Conservation (phyloP, 495 filamentous ascomycete species). For the Neurospora tetrasperma region DNA sequence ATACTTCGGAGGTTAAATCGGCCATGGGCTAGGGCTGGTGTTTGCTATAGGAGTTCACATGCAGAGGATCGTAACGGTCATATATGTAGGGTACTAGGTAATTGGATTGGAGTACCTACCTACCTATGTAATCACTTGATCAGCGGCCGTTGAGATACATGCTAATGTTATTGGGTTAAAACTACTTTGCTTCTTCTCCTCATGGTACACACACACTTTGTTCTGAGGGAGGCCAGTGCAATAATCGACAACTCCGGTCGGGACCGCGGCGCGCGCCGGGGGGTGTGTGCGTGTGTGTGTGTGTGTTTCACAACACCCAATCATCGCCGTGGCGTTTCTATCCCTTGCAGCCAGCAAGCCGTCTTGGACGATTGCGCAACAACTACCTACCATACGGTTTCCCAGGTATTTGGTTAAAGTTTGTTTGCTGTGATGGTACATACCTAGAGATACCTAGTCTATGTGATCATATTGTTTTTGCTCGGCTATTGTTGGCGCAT, state of each 20-base stretch:
- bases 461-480: background rate
- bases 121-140: background rate
- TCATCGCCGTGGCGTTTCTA: background rate
- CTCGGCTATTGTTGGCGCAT: background rate
- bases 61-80: background rate
- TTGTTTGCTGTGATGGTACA: too few relatives aligned
- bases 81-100: background rate
- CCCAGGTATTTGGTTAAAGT: too few relatives aligned
- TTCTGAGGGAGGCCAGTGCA: background rate
- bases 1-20: background rate
- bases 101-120: background rate
- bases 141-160: background rate
- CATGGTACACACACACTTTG: background rate
- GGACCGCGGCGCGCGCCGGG: background rate
- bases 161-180: background rate
- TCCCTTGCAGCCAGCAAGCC: too few relatives aligned
- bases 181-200: background rate
- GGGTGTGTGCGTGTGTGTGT: background rate
- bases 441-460: too few relatives aligned
- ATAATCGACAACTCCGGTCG: background rate
- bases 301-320: background rate
- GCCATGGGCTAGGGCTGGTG: background rate
- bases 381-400: too few relatives aligned
- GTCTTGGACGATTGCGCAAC: too few relatives aligned
- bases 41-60: background rate